These are phyloP conservation scores for Hanseniaspora pseudoguilliermondii DNA, from an alignment of 805 yeast species.

Conservation along the genomic window DNA sequence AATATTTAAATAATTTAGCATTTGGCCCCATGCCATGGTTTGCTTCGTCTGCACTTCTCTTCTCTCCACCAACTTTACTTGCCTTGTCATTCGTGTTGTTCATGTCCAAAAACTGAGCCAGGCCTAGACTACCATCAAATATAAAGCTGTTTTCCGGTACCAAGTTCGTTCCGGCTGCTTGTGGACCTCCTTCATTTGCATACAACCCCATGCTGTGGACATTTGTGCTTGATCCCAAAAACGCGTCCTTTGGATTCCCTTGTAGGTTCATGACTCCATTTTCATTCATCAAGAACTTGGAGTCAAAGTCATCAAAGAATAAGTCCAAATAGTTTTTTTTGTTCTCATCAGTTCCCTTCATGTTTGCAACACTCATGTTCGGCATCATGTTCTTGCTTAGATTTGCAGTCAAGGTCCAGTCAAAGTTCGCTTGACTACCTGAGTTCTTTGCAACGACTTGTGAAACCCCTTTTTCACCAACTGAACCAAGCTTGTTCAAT, in stretches of 20 bases:
- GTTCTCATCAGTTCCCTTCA: not conserved
- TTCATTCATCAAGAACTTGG: not conserved
- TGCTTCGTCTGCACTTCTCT: not conserved
- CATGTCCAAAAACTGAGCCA: constrained; percentile 52
- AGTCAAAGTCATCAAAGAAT: not conserved
- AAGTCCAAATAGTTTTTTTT: not conserved
- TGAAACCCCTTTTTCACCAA: not conserved
- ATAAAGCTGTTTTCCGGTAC: constrained; percentile 32
- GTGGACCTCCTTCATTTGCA: not conserved
- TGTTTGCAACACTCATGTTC: not conserved
- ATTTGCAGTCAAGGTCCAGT: not conserved
- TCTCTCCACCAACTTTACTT: not conserved
- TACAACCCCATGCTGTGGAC: not conserved
- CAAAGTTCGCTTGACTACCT: not conserved
- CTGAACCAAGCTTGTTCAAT: not conserved
- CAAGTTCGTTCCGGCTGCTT: not conserved
- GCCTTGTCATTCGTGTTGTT: not conserved
- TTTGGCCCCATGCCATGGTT: not conserved
- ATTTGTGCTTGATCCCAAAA: not conserved
- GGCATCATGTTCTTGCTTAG: not conserved
- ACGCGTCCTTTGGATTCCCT: not conserved
- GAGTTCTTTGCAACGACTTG: not conserved
- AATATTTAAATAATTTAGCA: not conserved
- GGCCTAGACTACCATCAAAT: constrained; percentile 71
- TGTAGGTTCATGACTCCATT: not conserved